Percentiles rank a stretch among this genome's conserved stretches.
Conservation (phyloP, 2,329 filamentous ascomycete genomes). For the Chaetomiaceae sp. region DNA sequence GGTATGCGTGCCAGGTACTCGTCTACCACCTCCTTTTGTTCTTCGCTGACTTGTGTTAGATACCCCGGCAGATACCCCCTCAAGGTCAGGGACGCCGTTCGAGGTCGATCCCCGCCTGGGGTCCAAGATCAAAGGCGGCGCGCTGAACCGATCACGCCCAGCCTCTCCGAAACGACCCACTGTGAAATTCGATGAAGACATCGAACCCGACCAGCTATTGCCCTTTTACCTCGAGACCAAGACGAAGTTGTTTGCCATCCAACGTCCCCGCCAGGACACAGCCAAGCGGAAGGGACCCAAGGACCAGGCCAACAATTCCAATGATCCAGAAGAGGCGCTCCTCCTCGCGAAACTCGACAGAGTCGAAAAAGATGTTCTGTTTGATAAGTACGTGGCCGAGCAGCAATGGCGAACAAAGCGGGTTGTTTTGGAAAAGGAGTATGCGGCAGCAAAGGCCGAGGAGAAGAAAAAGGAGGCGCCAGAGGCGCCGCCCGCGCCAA, state of each 20-base stretch:
- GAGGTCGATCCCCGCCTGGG: constrained; percentile 31
- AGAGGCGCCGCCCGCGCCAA: constrained; percentile 20
- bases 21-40: too few species aligned
- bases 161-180: constrained; percentile 38
- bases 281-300: constrained; percentile 34
- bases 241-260: constrained; percentile 58
- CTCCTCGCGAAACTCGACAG: constrained; percentile 68
- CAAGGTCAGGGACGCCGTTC: constrained; percentile 46
- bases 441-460: constrained; percentile 42
- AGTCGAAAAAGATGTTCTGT: constrained; percentile 74
- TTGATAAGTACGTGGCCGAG: constrained; percentile 63
- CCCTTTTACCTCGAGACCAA: constrained; percentile 75
- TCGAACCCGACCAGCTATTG: constrained; percentile 70
- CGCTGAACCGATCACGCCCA: constrained; percentile 29
- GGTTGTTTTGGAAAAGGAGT: constrained; percentile 58
- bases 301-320: constrained; percentile 23
- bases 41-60: constrained; percentile 31
- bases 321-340: constrained; percentile 52
- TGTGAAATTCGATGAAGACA: constrained; percentile 60
- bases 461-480: constrained; percentile 29
- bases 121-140: constrained; percentile 33
- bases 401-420: constrained; percentile 58
- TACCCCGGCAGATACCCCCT: constrained; percentile 48
- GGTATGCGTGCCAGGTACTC: too few species aligned
- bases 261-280: constrained; percentile 47